A percentile compares a stretch with the other conserved stretches of the same genome.
Conservation (phyloP, 495 filamentous ascomycete species). For the Trichoderma erinaceum region DNA sequence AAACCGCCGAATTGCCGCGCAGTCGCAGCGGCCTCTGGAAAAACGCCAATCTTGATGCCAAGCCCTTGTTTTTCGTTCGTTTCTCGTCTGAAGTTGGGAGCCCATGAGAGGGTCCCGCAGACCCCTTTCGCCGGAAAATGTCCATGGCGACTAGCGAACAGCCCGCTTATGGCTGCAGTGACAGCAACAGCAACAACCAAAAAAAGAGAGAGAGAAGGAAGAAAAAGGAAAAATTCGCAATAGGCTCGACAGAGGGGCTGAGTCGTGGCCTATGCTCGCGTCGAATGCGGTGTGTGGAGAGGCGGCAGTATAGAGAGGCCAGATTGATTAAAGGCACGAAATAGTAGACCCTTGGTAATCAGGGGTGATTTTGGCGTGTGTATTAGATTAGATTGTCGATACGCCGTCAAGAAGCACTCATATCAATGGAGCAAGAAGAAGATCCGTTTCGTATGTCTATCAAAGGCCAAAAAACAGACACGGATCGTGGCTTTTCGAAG, state of each 20-base stretch:
- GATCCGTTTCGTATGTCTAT: background rate
- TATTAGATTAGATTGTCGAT: background rate
- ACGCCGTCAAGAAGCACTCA: background rate
- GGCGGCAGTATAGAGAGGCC: background rate
- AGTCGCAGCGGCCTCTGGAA: constrained; percentile 83
- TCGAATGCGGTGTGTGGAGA: background rate
- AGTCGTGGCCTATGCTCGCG: background rate
- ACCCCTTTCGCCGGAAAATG: constrained; percentile 49
- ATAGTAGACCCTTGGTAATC: background rate
- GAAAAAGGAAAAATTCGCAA: background rate
- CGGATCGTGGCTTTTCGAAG: background rate
- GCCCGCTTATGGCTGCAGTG: background rate
- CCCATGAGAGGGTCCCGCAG: constrained; percentile 30
- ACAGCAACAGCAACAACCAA: background rate
- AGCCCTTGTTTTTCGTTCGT: constrained; percentile 26
- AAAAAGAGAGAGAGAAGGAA: background rate
- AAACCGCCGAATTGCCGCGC: constrained; percentile 89
- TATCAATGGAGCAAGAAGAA: background rate
- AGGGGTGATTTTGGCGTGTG: background rate
- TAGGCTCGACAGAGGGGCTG: background rate
- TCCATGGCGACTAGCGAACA: constrained; percentile 35
- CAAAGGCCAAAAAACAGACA: background rate
- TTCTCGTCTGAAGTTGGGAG: constrained; percentile 45
- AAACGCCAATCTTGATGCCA: constrained; percentile 62
- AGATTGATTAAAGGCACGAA: background rate